These are phyloP conservation scores for Cymbidium sinense DNA, from an alignment of 106 monocot species.

Conservation along the genomic window DNA sequence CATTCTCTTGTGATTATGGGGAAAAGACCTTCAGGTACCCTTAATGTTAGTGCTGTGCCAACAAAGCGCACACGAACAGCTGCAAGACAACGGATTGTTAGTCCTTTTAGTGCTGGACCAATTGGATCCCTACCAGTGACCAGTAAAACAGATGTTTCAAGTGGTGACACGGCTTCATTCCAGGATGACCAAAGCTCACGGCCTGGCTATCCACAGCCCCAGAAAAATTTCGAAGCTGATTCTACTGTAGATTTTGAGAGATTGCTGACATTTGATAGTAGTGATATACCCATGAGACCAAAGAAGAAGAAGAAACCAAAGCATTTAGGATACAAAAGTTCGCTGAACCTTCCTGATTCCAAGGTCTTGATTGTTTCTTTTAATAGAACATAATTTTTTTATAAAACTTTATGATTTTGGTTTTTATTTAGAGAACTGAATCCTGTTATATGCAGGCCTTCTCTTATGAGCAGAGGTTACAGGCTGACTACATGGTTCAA, in stretches of 20 bases:
- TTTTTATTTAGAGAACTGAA: not conserved
- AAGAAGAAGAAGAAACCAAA: slow-evolving; percentile 89
- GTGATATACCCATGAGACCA: slow-evolving; percentile 38
- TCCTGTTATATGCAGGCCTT: slow-evolving; percentile 38
- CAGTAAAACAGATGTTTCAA: slow-evolving; percentile 94
- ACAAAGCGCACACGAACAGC: slow-evolving; percentile 80
- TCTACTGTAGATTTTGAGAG: slow-evolving; percentile 75
- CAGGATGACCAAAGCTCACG: slow-evolving; percentile 80
- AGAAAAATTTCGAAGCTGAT: slow-evolving; percentile 69
- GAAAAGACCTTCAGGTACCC: slow-evolving; percentile 46
- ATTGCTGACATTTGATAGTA: slow-evolving; percentile 45
- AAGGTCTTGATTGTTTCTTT: slow-evolving; percentile 35
- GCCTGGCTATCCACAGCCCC: slow-evolving; percentile 46
- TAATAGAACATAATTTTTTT: slow-evolving; percentile 38
- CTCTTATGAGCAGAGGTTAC: slow-evolving; percentile 65
- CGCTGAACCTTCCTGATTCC: slow-evolving; percentile 36
- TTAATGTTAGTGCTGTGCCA: slow-evolving; percentile 58
- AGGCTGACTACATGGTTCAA: slow-evolving; percentile 39
- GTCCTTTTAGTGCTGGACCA: slow-evolving; percentile 44
- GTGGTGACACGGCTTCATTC: slow-evolving; percentile 83
- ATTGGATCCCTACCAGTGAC: slow-evolving; percentile 30
- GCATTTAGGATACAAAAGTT: slow-evolving; percentile 50
- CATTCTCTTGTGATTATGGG: slow-evolving; percentile 27
- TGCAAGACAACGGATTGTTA: slow-evolving; percentile 53
- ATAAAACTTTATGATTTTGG: not conserved